Evolutionary conservation across 2,329 filamentous ascomycete genomes (phyloP).

Genomic region (Daldinia eschscholtzii): DNA sequence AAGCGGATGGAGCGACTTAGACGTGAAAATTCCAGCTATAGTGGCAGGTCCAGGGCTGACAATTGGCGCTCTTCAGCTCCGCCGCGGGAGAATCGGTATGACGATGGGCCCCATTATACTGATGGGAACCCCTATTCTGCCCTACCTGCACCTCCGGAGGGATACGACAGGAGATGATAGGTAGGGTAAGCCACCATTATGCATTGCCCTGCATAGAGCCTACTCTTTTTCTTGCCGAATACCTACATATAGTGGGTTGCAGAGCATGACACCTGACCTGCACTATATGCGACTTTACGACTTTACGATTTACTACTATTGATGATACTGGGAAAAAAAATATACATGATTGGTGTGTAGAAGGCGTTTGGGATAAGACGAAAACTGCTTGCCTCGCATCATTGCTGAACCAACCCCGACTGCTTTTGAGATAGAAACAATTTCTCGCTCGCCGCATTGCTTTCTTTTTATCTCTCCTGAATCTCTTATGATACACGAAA

Average conservation of each 20-base stretch:
- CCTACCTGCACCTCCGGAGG: slow-evolving; percentile 59
- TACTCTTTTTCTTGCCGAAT: slow-evolving; percentile 12
- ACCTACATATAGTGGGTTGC: slow-evolving; percentile 17
- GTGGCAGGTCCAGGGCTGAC: slow-evolving; percentile 58
- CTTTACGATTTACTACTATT: slow-evolving; percentile 46
- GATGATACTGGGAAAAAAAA: slow-evolving; percentile 31
- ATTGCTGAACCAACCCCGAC: slow-evolving; percentile 33
- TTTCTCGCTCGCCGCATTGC: slow-evolving; percentile 31
- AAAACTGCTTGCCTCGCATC: slow-evolving; percentile 32
- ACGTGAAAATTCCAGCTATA: slow-evolving; percentile 47
- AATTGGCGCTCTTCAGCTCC: slow-evolving; percentile 60
- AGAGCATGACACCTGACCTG: slow-evolving; percentile 31
- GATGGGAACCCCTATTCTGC: slow-evolving; percentile 63
- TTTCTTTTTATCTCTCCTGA: slow-evolving; percentile 41
- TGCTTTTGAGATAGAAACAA: slow-evolving; percentile 47
- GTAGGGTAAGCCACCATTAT: slow-evolving; percentile 23
- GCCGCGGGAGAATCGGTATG: slow-evolving; percentile 55
- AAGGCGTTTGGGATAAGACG: slow-evolving; percentile 29
- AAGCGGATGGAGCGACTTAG: slow-evolving; percentile 58
- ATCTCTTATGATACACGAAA: slow-evolving; percentile 42
- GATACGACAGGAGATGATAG: slow-evolving; percentile 55
- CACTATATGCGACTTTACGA: slow-evolving; percentile 37
- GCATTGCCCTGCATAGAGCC: slow-evolving; percentile 26
- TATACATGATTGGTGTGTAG: slow-evolving; percentile 31
- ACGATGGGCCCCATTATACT: slow-evolving; percentile 61